Evolutionary conservation across 129 eudicot species (phyloP).

Genomic region (Smallanthus sonchifolius): DNA sequence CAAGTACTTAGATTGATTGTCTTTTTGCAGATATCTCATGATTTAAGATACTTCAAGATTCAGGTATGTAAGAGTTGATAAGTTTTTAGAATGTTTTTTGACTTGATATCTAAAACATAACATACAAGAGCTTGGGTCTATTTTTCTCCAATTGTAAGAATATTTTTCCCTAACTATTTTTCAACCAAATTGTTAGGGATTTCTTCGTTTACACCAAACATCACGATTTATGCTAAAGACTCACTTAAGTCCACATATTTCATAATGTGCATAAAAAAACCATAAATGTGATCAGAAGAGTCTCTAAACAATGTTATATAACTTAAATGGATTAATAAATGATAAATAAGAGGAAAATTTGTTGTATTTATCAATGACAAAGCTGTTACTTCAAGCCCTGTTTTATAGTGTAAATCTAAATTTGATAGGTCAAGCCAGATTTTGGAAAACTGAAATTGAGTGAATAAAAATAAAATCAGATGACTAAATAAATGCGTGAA

Average conservation of each 20-base stretch:
- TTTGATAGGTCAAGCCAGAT: too few relatives aligned
- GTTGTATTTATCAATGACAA: too few relatives aligned
- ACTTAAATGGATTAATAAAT: background rate
- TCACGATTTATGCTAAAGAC: background rate
- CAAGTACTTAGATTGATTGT: background rate
- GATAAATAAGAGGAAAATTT: background rate
- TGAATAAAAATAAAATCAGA: too few relatives aligned
- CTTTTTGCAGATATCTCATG: slow-evolving; percentile 66
- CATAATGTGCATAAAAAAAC: background rate
- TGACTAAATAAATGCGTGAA: too few relatives aligned
- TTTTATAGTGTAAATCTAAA: too few relatives aligned
- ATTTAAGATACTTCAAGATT: slow-evolving; percentile 60
- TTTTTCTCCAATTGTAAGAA: background rate
- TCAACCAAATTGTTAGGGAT: background rate
- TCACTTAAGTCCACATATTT: background rate
- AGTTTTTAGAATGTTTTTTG: background rate
- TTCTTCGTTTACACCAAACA: background rate
- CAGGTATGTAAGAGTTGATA: slow-evolving; percentile 44
- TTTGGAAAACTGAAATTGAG: too few relatives aligned
- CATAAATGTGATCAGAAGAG: background rate
- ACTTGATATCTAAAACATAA: background rate
- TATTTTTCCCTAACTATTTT: too few relatives aligned
- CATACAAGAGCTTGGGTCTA: background rate
- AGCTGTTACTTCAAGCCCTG: too few relatives aligned
- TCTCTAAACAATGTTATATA: background rate